phyloP scores from a whole-genome alignment of 768 basidiomycete species.

The Kwoniella newhampshirensis region DNA sequence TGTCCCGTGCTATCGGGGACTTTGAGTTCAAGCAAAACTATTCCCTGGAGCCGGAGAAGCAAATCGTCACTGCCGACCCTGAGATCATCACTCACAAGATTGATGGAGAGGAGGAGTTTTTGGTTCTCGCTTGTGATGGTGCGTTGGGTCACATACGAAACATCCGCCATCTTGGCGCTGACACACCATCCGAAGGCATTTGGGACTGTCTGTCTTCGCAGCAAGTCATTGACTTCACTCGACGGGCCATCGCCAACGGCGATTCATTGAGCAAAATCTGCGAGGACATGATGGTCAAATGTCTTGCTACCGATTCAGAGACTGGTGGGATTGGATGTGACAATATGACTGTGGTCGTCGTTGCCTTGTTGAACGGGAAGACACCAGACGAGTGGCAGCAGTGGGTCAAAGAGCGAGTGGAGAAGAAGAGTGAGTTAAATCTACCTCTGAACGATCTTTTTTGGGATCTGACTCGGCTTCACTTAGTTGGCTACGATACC shows the following conservation, averaged over 20 bases:
- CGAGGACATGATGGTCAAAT: conserved; percentile 86
- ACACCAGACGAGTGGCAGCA: conserved; percentile 89
- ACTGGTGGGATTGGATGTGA: conserved; percentile 96
- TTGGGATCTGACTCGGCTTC: neutral
- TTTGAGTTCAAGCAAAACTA: conserved; percentile 98
- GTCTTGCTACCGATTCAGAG: conserved; percentile 88
- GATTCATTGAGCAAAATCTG: conserved; percentile 78
- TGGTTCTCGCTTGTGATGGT: conserved; percentile 98
- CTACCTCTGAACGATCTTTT: neutral
- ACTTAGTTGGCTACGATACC: conserved; percentile 68
- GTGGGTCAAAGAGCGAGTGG: conserved; percentile 82
- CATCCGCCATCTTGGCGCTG: neutral
- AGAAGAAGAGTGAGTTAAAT: conserved; percentile 56
- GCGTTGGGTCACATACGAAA: conserved; percentile 11
- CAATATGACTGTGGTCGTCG: conserved; percentile 95
- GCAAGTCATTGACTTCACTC: conserved; percentile 83
- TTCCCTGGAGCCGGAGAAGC: conserved; percentile 73
- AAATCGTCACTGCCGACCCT: conserved; percentile 92
- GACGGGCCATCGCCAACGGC: conserved; percentile 75
- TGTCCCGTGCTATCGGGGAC: conserved; percentile 92
- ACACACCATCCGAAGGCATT: conserved; percentile 67
- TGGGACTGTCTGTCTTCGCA: conserved; percentile 97
- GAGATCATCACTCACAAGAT: conserved; percentile 80
- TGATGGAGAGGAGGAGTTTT: conserved; percentile 87
- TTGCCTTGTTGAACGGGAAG: conserved; percentile 80